A percentile compares a stretch with the other conserved stretches of the same genome.
phyloP scores from a whole-genome alignment of 2,329 filamentous ascomycete species.

The Cercospora sp. region DNA sequence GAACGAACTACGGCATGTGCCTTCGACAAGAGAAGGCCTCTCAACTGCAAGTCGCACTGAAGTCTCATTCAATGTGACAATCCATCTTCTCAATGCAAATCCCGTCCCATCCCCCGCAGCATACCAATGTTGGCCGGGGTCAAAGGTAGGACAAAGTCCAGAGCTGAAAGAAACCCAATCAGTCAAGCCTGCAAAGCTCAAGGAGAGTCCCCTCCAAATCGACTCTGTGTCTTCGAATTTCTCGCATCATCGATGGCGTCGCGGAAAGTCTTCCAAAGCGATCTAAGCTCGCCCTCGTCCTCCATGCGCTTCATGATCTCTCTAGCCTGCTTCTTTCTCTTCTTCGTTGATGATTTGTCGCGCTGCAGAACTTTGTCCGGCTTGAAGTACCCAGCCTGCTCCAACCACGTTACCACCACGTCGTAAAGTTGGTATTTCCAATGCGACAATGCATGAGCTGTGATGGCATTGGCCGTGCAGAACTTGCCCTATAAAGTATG shows the following conservation, averaged over 20 bases:
- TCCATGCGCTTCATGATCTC: slow-evolving; percentile 67
- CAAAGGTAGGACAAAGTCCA: neutral
- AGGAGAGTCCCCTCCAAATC: slow-evolving; percentile 20
- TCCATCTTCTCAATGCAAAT: neutral
- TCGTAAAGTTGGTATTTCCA: slow-evolving; percentile 75
- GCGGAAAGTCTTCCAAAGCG: slow-evolving; percentile 67
- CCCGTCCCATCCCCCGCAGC: neutral
- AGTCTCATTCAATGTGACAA: neutral
- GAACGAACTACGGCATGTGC: neutral
- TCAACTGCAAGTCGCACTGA: neutral
- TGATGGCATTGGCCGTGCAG: slow-evolving; percentile 7
- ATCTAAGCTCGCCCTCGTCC: slow-evolving; percentile 57
- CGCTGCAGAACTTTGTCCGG: slow-evolving; percentile 61
- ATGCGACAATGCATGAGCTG: slow-evolving; percentile 71
- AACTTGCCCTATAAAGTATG: neutral
- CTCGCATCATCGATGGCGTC: slow-evolving; percentile 60
- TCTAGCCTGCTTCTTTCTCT: slow-evolving; percentile 62
- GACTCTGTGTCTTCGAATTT: slow-evolving; percentile 46
- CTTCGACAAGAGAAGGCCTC: neutral
- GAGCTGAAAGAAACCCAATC: neutral
- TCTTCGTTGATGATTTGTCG: slow-evolving; percentile 61
- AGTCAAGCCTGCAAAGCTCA: neutral
- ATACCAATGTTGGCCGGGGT: neutral
- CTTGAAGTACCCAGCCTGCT: slow-evolving; percentile 58
- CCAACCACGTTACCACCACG: slow-evolving; percentile 66